A percentile compares a stretch with the other conserved stretches of the same genome.
Evolutionary conservation across 306 rosid genomes (phyloP).

Genomic region (Quercus aquifolioides): DNA sequence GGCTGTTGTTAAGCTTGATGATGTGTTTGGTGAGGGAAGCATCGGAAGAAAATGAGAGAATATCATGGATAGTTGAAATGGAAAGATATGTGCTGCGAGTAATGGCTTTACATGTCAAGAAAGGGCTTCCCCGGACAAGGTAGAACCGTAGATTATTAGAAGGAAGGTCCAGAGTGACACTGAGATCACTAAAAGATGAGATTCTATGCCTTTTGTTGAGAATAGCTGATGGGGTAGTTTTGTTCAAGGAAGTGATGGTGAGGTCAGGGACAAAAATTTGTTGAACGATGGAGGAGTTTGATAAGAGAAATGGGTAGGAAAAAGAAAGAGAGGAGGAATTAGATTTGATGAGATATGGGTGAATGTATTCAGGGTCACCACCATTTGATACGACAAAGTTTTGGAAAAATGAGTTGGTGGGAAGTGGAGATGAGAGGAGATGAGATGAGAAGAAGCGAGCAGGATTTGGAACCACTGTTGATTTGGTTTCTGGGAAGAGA

Average conservation of each 20-base stretch:
- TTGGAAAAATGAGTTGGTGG: constrained; percentile 87
- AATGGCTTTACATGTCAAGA: constrained; percentile 46
- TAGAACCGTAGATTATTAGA: constrained; percentile 61
- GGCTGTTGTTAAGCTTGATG: constrained; percentile 58
- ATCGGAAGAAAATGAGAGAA: constrained; percentile 44
- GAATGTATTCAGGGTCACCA: constrained; percentile 68
- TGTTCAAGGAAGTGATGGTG: constrained; percentile 44
- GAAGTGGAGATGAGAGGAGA: constrained; percentile 63
- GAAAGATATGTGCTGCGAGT: constrained; percentile 40
- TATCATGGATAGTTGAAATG: constrained; percentile 60
- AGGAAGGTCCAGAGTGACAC: constrained; percentile 72
- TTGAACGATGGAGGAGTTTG: constrained; percentile 38
- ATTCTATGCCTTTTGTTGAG: constrained; percentile 38
- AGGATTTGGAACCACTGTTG: constrained; percentile 78
- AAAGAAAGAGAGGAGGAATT: constrained; percentile 53
- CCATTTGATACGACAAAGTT: constrained; percentile 73
- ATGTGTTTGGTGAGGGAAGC: constrained; percentile 57
- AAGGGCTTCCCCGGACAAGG: constrained; percentile 89
- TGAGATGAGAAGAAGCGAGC: constrained; percentile 56
- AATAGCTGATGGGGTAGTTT: constrained; percentile 10
- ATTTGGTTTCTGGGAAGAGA: constrained; percentile 49
- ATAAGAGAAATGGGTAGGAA: constrained; percentile 61
- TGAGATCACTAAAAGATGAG: constrained; percentile 66
- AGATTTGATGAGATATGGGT: constrained; percentile 76
- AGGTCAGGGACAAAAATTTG: constrained; percentile 72